Percentiles rank a stretch among this genome's conserved stretches.
Conservation (phyloP, 1,284 basidiomycete genomes). For the Malassezia globosa region DNA sequence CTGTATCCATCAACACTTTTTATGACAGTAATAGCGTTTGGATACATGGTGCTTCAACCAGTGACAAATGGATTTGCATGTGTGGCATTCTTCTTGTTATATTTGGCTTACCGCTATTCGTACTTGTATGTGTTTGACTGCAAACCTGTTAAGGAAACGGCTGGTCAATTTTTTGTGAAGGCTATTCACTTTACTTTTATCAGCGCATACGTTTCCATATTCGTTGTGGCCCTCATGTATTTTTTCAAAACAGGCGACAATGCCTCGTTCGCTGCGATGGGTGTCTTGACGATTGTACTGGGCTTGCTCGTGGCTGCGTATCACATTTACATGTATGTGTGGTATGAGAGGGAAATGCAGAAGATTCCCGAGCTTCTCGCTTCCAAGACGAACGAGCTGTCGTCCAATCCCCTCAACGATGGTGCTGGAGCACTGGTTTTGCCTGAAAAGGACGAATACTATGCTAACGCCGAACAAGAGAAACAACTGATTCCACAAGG, state of each 20-base stretch:
- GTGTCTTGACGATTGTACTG: conserved; percentile 15
- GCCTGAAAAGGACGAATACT: conserved; percentile 22
- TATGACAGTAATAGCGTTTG: conserved; percentile 35
- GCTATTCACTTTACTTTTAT: conserved; percentile 86
- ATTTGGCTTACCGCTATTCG: conserved; percentile 55
- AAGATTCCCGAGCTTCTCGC: background rate
- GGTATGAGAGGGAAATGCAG: conserved; percentile 1
- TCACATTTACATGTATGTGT: conserved; percentile 7
- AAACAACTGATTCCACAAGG: conserved; percentile 13
- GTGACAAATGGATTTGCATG: conserved; percentile 83
- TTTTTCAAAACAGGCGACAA: conserved; percentile 24
- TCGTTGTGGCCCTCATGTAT: conserved; percentile 42
- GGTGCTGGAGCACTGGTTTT: background rate
- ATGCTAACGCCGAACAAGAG: conserved; percentile 19
- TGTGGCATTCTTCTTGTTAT: conserved; percentile 71
- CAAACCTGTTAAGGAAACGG: conserved; percentile 65
- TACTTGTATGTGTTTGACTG: conserved; percentile 57
- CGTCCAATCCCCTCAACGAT: background rate
- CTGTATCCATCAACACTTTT: conserved; percentile 48
- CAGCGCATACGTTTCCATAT: conserved; percentile 51
- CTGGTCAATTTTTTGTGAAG: conserved; percentile 87
- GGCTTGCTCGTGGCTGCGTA: conserved; percentile 5
- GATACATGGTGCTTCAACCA: conserved; percentile 81
- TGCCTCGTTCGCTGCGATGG: conserved; percentile 10
- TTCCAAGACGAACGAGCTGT: background rate